Evolutionary conservation across 331 rosid species (phyloP).

Genomic region (Malus hybrid): DNA sequence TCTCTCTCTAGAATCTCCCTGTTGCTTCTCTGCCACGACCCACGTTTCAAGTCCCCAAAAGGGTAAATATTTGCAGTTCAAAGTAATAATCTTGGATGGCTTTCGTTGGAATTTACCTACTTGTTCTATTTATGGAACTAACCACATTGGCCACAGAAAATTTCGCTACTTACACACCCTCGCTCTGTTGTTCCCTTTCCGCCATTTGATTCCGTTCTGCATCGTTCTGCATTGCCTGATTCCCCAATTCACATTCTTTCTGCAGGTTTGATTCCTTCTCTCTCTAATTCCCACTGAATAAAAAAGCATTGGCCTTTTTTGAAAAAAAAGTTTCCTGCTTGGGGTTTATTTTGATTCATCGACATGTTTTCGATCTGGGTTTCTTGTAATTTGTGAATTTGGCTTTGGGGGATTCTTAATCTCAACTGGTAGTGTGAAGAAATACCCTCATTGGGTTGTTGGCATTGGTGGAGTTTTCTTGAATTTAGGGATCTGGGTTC

Average conservation of each 20-base stretch:
- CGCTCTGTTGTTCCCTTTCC: conserved; percentile 5
- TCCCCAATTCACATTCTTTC: neutral
- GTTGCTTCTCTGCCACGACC: conserved; percentile 16
- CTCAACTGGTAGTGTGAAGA: neutral
- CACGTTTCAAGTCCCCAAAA: conserved; percentile 18
- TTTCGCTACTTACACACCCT: conserved; percentile 3
- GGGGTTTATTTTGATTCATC: neutral
- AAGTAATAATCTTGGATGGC: conserved; percentile 8
- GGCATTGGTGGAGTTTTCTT: neutral
- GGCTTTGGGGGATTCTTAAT: conserved; percentile 1
- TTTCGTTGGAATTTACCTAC: conserved; percentile 6
- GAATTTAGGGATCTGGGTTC: conserved; percentile 5
- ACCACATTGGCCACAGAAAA: conserved; percentile 5
- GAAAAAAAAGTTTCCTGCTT: neutral
- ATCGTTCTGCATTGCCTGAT: conserved; percentile 9
- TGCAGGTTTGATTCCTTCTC: conserved; percentile 1
- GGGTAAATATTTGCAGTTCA: neutral
- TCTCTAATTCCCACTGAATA: neutral
- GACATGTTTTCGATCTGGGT: neutral
- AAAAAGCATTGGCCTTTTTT: neutral
- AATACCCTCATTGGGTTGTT: neutral
- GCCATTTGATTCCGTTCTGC: conserved; percentile 9
- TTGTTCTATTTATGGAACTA: conserved; percentile 12
- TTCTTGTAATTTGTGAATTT: neutral
- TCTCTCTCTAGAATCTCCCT: conserved; percentile 10